Evolutionary conservation across 768 basidiomycete genomes (phyloP), one percentile per base, ranked within the genome.

Genomic region (Russula compacta): DNA sequence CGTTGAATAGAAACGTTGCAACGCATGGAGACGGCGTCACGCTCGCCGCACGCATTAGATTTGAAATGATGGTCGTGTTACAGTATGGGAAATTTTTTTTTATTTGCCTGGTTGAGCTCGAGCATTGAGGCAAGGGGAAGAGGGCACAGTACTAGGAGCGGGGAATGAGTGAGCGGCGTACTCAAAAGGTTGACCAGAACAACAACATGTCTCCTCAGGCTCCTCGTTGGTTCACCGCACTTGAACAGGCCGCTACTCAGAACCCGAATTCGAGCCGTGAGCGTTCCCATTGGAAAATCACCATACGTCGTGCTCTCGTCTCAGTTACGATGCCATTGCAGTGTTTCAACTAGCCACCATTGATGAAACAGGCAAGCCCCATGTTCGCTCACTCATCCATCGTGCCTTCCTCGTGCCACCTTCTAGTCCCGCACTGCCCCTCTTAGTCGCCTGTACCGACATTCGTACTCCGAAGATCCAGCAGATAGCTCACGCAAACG

Each of bases 371-470:
- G 64, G 64, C 48, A 69, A 71, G 9, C 85, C 87, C 1, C 83
- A 78, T 58, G 87, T 85, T 44, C 87, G 90, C 65, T 81, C 84
- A 4, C 78, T 79, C 60, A 73, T 87, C 56, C 82, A 87, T 61
- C 82, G 89, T 42, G 73, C 68, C 1, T 83, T 88, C 70, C 64
- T 89, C 43, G 70, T 77, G 9, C 73, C 79, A 2, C 69, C 73
- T 6, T 66, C 70, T 21, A 64, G 70, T 17, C 79, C 82, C 1
- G 65, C 74, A 32, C 74, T 81, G 4, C 86, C 88, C 0, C 74
- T 92, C 6, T 70, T 93, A 64, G 67, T 91, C 47, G 75, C 79
- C 51, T 81, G 85, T 12, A 89, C 89, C 50, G 90, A 92, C 73
- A 70, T 85, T 49, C 86, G 91, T 29, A 78, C 83, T 2, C 83